A percentile compares a stretch with the other conserved stretches of the same genome.
phyloP scores from a whole-genome alignment of 192 early-diverging fungal genomes.

The Coemansia sp. region DNA sequence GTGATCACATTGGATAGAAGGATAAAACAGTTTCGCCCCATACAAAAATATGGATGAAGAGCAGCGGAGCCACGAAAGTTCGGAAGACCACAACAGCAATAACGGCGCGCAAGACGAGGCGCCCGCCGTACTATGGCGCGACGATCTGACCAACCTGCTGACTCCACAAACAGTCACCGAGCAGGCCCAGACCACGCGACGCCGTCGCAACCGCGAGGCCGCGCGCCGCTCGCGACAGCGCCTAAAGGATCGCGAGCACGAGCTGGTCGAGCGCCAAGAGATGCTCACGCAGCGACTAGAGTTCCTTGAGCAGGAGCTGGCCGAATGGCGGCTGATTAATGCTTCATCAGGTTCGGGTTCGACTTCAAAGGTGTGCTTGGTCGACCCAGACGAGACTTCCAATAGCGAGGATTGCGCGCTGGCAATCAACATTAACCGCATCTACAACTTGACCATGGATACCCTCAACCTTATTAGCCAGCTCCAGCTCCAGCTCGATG shows the following conservation, averaged over 20 bases:
- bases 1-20: not conserved
- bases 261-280: conserved; percentile 25
- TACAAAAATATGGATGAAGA: not conserved
- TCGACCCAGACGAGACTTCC: conserved; percentile 13
- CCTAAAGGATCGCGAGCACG: conserved; percentile 32
- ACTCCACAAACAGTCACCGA: conserved; percentile 35
- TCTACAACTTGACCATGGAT: conserved; percentile 29
- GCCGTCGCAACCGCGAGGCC: conserved; percentile 44
- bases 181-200: conserved; percentile 30
- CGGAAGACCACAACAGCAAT: not conserved
- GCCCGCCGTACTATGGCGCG: conserved; percentile 17
- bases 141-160: conserved; percentile 32
- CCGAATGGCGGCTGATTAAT: conserved; percentile 42
- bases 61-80: not conserved
- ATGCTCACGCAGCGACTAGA: conserved; percentile 17
- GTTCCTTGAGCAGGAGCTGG: conserved; percentile 27
- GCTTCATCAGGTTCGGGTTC: not conserved
- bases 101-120: not conserved
- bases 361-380: conserved; percentile 1
- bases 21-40: no score
- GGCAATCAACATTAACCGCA: conserved; percentile 34
- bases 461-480: conserved; percentile 29
- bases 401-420: conserved; percentile 9
- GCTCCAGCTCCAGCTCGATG: conserved; percentile 41
- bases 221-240: conserved; percentile 43